Evolutionary conservation across 805 yeast species (phyloP), one percentile per base, ranked within the genome.

Genomic region (Sporopachydermia lactativora): DNA sequence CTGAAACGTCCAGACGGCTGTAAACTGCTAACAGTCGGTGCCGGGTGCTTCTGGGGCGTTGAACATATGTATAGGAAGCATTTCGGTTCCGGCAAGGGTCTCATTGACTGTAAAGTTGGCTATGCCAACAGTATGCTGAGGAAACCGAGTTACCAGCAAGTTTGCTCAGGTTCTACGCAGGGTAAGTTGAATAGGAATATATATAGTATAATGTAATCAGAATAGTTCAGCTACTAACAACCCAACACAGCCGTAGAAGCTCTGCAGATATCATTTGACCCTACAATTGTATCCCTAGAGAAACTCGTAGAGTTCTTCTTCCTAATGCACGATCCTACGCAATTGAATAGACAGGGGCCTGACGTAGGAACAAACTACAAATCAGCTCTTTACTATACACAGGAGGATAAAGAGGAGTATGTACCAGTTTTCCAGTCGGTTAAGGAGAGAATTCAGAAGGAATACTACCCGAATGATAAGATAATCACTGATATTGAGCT

Each of bases 291-390:
- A 2, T 45, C 72, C 3, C 67, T 75, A 51, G 70, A 61, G 42
- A 82, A 80, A 18, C 60, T 89, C 37, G 60, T 84, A 36, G 88
- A 79, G 42, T 83, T 88, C 49, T 92, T 89, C 65, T 88, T 85
- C 65, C 68, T 80, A 52, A 84, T 85, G 57, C 98, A 89, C 58
- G 97, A 92, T 59, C 97, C 98, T 38, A 92, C 97, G 2, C 78
- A 86, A 2, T 45, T 69, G 41, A 75, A 88, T 52, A 54, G 71
- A 2, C 97, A 92, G 59, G 98, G 98, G 3, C 81, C 83, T 15
- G 96, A 89, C 53, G 50, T 52, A 5, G 98, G 98, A 5, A 74
- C 89, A 1, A 97, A 92, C 58, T 89, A 89, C 63, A 72, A 96
- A 52, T 77, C 89, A 14, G 95, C 78, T 2, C 70, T 92, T 6